Conservation (phyloP, 2,329 filamentous ascomycete species). For the Aspergillus tanneri region DNA sequence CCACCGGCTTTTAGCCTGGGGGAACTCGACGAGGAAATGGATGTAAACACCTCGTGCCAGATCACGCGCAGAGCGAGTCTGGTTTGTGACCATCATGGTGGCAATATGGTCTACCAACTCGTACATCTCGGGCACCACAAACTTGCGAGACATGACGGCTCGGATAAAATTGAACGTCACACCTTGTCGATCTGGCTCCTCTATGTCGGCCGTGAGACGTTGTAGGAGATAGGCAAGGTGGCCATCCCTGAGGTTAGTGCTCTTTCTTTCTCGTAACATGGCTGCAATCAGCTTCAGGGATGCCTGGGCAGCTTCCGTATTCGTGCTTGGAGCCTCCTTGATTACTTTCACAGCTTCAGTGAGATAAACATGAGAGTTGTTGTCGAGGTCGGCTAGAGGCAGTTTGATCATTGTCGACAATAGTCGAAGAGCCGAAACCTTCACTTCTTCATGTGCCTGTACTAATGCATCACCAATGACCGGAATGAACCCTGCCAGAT, state of each 20-base stretch:
- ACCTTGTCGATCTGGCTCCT: slow-evolving; percentile 87
- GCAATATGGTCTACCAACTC: slow-evolving; percentile 87
- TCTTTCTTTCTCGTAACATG: slow-evolving; percentile 76
- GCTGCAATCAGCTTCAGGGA: slow-evolving; percentile 84
- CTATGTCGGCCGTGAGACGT: slow-evolving; percentile 82
- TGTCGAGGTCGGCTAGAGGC: slow-evolving; percentile 67
- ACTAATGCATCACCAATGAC: slow-evolving; percentile 85
- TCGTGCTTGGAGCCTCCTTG: slow-evolving; percentile 72
- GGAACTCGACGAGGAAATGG: slow-evolving; percentile 92
- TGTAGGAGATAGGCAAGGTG: slow-evolving; percentile 80
- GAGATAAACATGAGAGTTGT: slow-evolving; percentile 73
- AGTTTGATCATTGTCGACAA: slow-evolving; percentile 82
- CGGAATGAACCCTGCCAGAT: slow-evolving; percentile 81
- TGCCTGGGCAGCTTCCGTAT: slow-evolving; percentile 80
- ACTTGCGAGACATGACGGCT: slow-evolving; percentile 77
- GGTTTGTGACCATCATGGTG: slow-evolving; percentile 92
- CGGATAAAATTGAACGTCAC: slow-evolving; percentile 93
- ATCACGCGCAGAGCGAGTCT: slow-evolving; percentile 83
- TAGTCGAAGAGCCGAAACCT: slow-evolving; percentile 82
- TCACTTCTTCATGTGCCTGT: slow-evolving; percentile 85
- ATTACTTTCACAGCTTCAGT: slow-evolving; percentile 82
- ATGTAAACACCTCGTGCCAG: slow-evolving; percentile 86
- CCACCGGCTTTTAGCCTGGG: slow-evolving; percentile 86
- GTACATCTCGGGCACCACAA: slow-evolving; percentile 85
- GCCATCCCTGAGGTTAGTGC: slow-evolving; percentile 73